Evolutionary conservation across 345 rosid species (phyloP).

Genomic region (Camelina sativa): DNA sequence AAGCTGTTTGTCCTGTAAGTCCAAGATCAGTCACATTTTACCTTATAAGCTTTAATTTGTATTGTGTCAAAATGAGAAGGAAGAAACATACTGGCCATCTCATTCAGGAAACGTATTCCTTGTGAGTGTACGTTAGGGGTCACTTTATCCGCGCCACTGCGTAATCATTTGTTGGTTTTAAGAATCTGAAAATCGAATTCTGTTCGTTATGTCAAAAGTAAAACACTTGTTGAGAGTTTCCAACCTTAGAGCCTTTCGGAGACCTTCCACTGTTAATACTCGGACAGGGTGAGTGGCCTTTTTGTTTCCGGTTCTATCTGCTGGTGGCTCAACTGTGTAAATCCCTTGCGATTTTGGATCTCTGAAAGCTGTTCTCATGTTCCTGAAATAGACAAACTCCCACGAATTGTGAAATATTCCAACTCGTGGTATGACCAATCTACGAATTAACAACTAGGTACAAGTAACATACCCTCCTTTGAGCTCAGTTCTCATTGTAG

Average conservation of each 20-base stretch:
- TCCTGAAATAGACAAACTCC: constrained; percentile 47
- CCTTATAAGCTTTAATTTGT: not conserved
- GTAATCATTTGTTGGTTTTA: constrained; percentile 5
- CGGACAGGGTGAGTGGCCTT: constrained; percentile 59
- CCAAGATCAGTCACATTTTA: constrained; percentile 30
- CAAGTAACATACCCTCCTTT: constrained; percentile 82
- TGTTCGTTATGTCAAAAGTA: not conserved
- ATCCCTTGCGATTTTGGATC: constrained; percentile 61
- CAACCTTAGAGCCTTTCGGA: constrained; percentile 79
- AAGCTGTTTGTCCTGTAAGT: constrained; percentile 51
- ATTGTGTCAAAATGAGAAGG: constrained; percentile 14
- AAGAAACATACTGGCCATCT: constrained; percentile 66
- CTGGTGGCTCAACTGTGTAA: constrained; percentile 66
- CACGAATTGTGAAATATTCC: constrained; percentile 5
- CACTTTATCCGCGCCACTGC: constrained; percentile 86
- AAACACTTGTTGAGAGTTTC: constrained; percentile 22
- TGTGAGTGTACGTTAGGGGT: constrained; percentile 84
- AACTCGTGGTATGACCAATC: not conserved
- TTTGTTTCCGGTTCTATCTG: constrained; percentile 50
- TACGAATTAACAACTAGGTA: constrained; percentile 22
- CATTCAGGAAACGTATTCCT: constrained; percentile 86
- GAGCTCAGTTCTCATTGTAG: constrained; percentile 66
- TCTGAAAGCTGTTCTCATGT: constrained; percentile 67
- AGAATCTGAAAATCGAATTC: not conserved
- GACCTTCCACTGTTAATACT: constrained; percentile 78